Conservation (phyloP, 73 alveolate genomes). For the Paramecium sexaurelia region DNA sequence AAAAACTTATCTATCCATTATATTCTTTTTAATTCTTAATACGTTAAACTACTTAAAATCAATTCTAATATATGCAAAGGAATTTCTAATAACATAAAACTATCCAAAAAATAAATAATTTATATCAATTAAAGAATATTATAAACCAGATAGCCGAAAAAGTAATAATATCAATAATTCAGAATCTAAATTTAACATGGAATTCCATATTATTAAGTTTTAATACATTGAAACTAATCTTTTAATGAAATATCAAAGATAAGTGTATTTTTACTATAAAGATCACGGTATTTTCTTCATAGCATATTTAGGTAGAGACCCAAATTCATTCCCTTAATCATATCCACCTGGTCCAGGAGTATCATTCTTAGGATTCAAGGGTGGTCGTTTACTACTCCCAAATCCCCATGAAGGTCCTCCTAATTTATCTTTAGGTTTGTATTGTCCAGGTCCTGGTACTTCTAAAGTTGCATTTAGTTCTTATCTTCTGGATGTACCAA, state of each 20-base stretch:
- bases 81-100: not conserved
- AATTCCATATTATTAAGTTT: too few species aligned
- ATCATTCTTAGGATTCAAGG: slow-evolving; percentile 51
- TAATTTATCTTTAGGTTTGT: not conserved
- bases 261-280: not conserved
- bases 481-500: slow-evolving; percentile 43
- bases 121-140: too few species aligned
- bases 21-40: not conserved
- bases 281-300: slow-evolving; percentile 19
- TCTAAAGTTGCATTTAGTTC: not conserved
- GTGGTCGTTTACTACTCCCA: slow-evolving; percentile 49
- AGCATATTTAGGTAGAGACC: not conserved
- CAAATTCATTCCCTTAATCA: not conserved
- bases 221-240: too few species aligned
- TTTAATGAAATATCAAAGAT: too few species aligned
- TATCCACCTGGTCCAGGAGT: slow-evolving; percentile 72
- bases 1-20: not conserved
- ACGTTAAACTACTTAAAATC: not conserved
- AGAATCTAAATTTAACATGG: too few species aligned
- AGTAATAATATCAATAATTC: too few species aligned
- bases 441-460: slow-evolving; percentile 67
- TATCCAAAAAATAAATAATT: not conserved
- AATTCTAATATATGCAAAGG: not conserved
- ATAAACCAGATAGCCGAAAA: too few species aligned
- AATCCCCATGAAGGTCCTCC: slow-evolving; percentile 68